Evolutionary conservation across 1,139 yeast species (phyloP), one percentile per base, ranked within the genome.

Genomic region (Geotrichum australiense): DNA sequence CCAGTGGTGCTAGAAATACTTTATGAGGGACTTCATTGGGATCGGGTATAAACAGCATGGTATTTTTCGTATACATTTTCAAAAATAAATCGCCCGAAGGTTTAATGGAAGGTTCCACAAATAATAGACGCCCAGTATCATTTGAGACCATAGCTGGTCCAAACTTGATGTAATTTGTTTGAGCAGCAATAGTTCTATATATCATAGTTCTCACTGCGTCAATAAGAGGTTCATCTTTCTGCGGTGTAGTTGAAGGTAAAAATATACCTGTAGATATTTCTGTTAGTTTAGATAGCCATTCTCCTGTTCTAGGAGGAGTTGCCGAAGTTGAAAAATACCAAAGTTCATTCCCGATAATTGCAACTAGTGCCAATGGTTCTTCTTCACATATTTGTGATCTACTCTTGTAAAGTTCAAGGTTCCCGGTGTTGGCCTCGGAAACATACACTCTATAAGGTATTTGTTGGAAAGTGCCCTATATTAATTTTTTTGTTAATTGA

Each of bases 1-100:
- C 93, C 10, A 87, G 77, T 0, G 94, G 95, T 4, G 80, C 74
- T 39, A 84, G 56, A 51, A 81, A 80, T 14, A 57, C 46, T 20
- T 62, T 45, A 37, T 53, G 47, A 1, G 52, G 42, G 1, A 12
- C 21, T 16, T 32, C 35, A 18, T 20, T 36, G 14, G 34, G 26
- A 27, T 43, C 25, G 26, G 45, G 31, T 35, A 31, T 39, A 15
- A 43, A 37, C 15, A 47, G 35, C 19, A 35, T 35, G 4, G 55
- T 45, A 10, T 41, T 42, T 38, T 54, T 55, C 37, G 48, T 47
- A 37, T 50, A 55, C 21, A 52, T 40, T 40, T 51, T 51, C 24
- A 55, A 38, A 42, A 51, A 42, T 30, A 57, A 34, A 15, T 73
- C 65, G 14, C 65, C 65, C 42, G 59, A 65, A 10, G 73, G 57